Evolutionary conservation across 441 rosid species (phyloP), one percentile per base, ranked within the genome.

Genomic region (Cnidoscolus chayamansa): DNA sequence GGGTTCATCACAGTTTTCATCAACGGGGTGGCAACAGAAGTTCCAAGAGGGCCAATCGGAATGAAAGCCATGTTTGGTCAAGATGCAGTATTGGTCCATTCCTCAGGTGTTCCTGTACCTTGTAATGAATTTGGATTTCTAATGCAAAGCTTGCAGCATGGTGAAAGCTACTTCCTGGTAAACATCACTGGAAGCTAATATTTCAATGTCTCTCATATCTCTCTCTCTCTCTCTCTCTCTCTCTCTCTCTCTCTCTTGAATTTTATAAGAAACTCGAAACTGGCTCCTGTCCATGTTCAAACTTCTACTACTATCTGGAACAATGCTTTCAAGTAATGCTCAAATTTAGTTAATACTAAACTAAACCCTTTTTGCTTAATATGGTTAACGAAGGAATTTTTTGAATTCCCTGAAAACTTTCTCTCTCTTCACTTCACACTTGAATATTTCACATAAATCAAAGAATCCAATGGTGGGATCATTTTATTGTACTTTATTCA

Each of bases 111-210:
- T 43, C 87, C 91, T 20, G 65, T 94, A 25, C 98, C 96, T 32
- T 75, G 77, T 31, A 90, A 89, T 80, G 97, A 89, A 71, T 90
- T 82, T 79, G 98, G 99, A 25, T 83, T 81, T 65, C 74, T 86
- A 76, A 81, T 94, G 83, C 94, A 90, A 65, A 82, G 80, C 83
- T 87, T 94, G 86, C 91, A 89, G 70, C 94, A 86, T 70, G 98
- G 99, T 68, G 96, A 92, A 85, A 86, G 93, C 84, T 94, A 94
- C 81, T 94, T 90, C 82, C 91, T 92, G 90, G 99, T 94, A 87
- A 79, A 68, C 67, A 49, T 61, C 45, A 57, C 10, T 47, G 11
- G 13, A 70, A 25, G 7, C 15, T 64, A 9, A 63, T 16, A 25
- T 25, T 25, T 35, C 40, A 35, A 35, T 35, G 40, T 35, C 40